phyloP scores from a whole-genome alignment of 2,329 filamentous ascomycete species.

The Fusarium longipes region DNA sequence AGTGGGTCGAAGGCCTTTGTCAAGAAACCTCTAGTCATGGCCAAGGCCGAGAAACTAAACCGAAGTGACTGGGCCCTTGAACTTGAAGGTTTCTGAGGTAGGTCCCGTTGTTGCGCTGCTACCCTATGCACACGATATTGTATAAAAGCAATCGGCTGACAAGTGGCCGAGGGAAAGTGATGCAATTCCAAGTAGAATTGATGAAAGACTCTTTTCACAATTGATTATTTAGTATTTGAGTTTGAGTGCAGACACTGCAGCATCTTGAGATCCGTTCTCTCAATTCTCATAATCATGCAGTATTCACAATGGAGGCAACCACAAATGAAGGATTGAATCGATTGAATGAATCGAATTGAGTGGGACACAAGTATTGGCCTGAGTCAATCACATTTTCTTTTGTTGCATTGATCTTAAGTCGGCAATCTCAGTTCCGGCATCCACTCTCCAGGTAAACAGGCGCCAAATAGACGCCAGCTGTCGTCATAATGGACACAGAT shows the following conservation, averaged over 20 bases:
- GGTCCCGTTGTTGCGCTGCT: neutral
- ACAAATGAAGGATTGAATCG: too few species aligned
- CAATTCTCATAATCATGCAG: neutral
- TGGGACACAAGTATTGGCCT: neutral
- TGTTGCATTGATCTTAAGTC: neutral
- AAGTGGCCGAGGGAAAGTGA: too few species aligned
- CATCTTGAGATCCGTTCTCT: neutral
- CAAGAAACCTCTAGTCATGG: neutral
- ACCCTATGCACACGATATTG: neutral
- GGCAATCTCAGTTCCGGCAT: conserved; percentile 6
- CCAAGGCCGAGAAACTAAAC: neutral
- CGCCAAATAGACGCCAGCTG: neutral
- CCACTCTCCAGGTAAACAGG: neutral
- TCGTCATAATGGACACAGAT: neutral
- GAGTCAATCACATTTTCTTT: neutral
- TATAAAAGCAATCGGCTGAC: neutral
- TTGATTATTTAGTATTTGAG: too few species aligned
- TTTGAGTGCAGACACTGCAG: too few species aligned
- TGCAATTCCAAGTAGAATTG: neutral
- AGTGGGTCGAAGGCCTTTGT: too few species aligned
- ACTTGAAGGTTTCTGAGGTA: neutral
- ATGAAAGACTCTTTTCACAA: rapidly evolving
- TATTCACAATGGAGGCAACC: neutral
- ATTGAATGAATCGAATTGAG: neutral
- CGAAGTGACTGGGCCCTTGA: neutral